Percentiles rank a stretch among this genome's conserved stretches.
phyloP scores from a whole-genome alignment of 2,329 filamentous ascomycete species.

The Phialophora verrucosa region DNA sequence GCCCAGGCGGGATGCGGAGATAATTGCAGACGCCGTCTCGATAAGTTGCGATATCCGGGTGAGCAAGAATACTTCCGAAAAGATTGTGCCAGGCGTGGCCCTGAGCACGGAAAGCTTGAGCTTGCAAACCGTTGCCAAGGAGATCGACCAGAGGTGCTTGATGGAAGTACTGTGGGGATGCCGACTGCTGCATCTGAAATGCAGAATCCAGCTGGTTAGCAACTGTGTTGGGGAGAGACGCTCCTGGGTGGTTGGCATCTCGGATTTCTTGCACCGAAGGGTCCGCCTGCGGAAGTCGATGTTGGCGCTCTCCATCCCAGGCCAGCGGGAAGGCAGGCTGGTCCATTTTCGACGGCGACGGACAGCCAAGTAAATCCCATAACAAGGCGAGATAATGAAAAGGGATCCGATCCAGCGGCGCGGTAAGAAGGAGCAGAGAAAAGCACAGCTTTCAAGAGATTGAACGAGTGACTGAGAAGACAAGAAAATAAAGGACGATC shows the following conservation, averaged over 20 bases:
- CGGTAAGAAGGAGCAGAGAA: neutral
- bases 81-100: neutral
- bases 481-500: neutral
- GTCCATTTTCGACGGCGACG: slow-evolving; percentile 10
- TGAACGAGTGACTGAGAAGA: slow-evolving; percentile 4
- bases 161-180: neutral
- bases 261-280: slow-evolving; percentile 12
- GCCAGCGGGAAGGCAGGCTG: neutral
- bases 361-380: neutral
- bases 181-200: neutral
- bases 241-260: neutral
- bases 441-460: neutral
- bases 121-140: neutral
- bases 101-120: slow-evolving; percentile 4
- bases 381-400: neutral
- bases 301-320: slow-evolving; percentile 1
- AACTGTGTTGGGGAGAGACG: neutral
- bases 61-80: slow-evolving; percentile 9
- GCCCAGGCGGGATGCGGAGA: slow-evolving; percentile 12
- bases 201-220: neutral
- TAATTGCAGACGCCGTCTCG: slow-evolving; percentile 19
- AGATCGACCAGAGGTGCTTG: neutral
- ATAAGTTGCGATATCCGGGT: slow-evolving; percentile 13
- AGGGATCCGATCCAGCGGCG: slow-evolving; percentile 2
- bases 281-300: neutral